A percentile compares a stretch with the other conserved stretches of the same genome.
These are phyloP conservation scores for Monosporascus sp. DNA, from an alignment of 2,329 filamentous ascomycete species.

Conservation along the genomic window DNA sequence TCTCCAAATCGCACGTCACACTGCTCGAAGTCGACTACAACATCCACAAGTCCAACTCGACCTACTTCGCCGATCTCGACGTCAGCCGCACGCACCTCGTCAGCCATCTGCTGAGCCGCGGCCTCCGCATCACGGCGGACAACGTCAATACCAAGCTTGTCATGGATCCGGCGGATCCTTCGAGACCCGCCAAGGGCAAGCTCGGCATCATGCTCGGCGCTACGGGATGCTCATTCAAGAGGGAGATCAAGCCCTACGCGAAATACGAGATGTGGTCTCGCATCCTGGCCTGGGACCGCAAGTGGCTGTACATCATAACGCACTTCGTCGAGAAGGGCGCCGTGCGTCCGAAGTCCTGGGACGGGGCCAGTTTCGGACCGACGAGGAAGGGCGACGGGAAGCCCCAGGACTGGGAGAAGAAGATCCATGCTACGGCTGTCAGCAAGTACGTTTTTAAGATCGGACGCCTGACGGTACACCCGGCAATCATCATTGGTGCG, in stretches of 20 bases:
- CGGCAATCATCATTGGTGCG: conserved; percentile 66
- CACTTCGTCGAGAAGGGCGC: conserved; percentile 64
- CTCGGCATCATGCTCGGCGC: conserved; percentile 65
- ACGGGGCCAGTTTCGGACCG: conserved; percentile 37
- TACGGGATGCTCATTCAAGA: conserved; percentile 67
- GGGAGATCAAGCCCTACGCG: conserved; percentile 65
- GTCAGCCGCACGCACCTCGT: conserved; percentile 77
- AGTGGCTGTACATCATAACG: conserved; percentile 74
- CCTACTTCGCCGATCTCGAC: conserved; percentile 84
- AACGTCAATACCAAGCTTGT: conserved; percentile 48
- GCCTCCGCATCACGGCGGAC: conserved; percentile 45
- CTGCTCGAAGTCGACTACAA: conserved; percentile 82
- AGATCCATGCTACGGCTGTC: conserved; percentile 65
- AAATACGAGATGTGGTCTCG: conserved; percentile 69
- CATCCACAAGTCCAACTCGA: conserved; percentile 75
- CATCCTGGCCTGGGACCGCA: conserved; percentile 69
- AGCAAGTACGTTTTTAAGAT: conserved; percentile 82
- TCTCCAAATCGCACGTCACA: conserved; percentile 61
- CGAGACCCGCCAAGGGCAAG: conserved; percentile 42
- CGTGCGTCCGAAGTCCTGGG: conserved; percentile 49
- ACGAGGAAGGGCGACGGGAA: conserved; percentile 28
- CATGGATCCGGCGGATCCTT: conserved; percentile 37
- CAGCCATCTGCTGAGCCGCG: conserved; percentile 58
- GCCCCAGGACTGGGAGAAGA: conserved; percentile 49
- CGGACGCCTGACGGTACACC: conserved; percentile 76